Evolutionary conservation across 2,329 filamentous ascomycete genomes (phyloP).

Genomic region (Hypoxylon sp.): DNA sequence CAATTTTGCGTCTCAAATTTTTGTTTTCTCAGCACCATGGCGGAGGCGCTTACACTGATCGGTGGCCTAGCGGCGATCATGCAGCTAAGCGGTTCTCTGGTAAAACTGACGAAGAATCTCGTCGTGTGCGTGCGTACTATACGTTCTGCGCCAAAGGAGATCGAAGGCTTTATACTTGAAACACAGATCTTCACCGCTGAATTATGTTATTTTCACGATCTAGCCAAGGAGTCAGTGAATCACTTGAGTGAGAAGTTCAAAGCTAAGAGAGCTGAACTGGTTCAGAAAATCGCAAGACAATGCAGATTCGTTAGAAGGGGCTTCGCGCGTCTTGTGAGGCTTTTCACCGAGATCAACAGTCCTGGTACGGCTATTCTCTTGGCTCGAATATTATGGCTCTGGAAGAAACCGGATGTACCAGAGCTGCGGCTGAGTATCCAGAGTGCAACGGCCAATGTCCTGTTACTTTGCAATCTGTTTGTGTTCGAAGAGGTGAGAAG

Average conservation of each 20-base stretch:
- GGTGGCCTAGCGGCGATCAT: conserved; percentile 44
- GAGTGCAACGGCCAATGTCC: conserved; percentile 39
- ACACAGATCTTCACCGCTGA: conserved; percentile 38
- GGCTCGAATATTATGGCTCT: conserved; percentile 41
- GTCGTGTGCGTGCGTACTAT: conserved; percentile 27
- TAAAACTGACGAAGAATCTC: conserved; percentile 35
- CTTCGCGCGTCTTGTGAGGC: conserved; percentile 33
- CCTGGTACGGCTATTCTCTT: conserved; percentile 27
- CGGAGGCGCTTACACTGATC: conserved; percentile 37
- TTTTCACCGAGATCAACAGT: conserved; percentile 36
- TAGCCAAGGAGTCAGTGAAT: conserved; percentile 19
- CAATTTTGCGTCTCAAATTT: neutral
- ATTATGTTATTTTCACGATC: conserved; percentile 36
- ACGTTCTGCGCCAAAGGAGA: conserved; percentile 42
- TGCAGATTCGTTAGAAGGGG: conserved; percentile 36
- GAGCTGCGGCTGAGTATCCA: conserved; percentile 40
- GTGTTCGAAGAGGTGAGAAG: conserved; percentile 31
- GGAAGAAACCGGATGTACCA: conserved; percentile 41
- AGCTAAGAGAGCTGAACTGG: conserved; percentile 18
- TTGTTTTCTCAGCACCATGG: conserved; percentile 23
- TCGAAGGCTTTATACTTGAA: conserved; percentile 40
- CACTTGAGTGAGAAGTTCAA: conserved; percentile 23
- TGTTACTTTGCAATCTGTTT: conserved; percentile 35
- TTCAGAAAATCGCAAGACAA: conserved; percentile 37
- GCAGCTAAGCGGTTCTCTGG: conserved; percentile 34